These are phyloP conservation scores for Pseudopithomyces chartarum DNA, from an alignment of 2,329 filamentous ascomycete species.

Conservation along the genomic window DNA sequence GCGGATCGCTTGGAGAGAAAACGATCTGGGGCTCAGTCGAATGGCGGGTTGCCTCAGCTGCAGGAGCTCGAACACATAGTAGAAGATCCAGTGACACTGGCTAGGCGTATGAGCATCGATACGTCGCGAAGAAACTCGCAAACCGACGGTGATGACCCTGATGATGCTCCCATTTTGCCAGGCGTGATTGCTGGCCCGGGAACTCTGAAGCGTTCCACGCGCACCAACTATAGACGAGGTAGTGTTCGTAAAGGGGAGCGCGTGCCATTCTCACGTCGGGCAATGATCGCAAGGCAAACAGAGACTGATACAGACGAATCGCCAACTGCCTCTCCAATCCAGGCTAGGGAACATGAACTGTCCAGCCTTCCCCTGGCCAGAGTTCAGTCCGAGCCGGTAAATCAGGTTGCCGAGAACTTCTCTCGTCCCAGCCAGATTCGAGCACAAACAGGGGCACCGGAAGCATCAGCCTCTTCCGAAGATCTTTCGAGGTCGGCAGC, in stretches of 20 bases:
- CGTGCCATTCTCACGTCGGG: conserved; percentile 73
- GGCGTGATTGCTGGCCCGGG: conserved; percentile 73
- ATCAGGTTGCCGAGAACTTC: conserved; percentile 57
- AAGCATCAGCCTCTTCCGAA: conserved; percentile 32
- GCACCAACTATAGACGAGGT: conserved; percentile 88
- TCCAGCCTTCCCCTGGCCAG: conserved; percentile 61
- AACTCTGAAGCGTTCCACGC: conserved; percentile 84
- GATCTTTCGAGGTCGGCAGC: conserved; percentile 24
- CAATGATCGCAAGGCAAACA: conserved; percentile 62
- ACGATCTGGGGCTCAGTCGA: conserved; percentile 60
- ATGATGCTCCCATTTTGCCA: conserved; percentile 87
- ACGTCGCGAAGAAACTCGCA: conserved; percentile 49
- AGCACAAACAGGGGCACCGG: conserved; percentile 25
- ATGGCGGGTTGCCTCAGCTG: conserved; percentile 60
- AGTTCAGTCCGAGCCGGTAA: conserved; percentile 72
- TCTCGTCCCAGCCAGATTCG: conserved; percentile 58
- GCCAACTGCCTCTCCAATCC: conserved; percentile 55
- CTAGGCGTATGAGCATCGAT: conserved; percentile 70
- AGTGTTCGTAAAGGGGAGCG: conserved; percentile 82
- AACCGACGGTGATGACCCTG: conserved; percentile 51
- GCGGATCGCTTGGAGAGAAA: conserved; percentile 79
- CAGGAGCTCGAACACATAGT: conserved; percentile 79
- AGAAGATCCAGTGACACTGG: conserved; percentile 74
- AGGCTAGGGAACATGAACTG: conserved; percentile 32
- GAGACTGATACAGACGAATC: conserved; percentile 64